phyloP scores from a whole-genome alignment of 208 protist genomes.

The Phytomonas sp. region DNA sequence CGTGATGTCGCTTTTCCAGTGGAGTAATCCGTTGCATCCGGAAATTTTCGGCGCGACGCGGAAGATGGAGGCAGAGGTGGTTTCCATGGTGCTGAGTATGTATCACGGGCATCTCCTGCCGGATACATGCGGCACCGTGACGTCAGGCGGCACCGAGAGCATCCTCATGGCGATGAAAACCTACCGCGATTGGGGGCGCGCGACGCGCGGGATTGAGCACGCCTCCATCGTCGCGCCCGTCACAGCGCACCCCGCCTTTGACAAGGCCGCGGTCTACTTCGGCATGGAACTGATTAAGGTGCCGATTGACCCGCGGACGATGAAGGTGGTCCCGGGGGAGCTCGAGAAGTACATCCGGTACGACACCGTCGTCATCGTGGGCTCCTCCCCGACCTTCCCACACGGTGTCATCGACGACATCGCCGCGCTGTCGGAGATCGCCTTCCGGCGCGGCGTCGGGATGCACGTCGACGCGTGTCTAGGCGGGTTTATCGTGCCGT shows the following conservation, averaged over 20 bases:
- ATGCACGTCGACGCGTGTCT: constrained; percentile 98
- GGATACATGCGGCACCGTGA: constrained; percentile 93
- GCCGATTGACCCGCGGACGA: constrained; percentile 67
- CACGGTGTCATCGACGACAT: constrained; percentile 94
- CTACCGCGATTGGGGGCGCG: constrained; percentile 91
- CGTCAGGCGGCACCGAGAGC: constrained; percentile 94
- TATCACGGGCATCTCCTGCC: constrained; percentile 84
- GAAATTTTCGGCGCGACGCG: constrained; percentile 93
- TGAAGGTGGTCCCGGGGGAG: constrained; percentile 66
- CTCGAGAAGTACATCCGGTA: constrained; percentile 89
- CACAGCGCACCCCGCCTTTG: constrained; percentile 96
- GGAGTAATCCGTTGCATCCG: constrained; percentile 95
- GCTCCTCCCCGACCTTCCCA: constrained; percentile 93
- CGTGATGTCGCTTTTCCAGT: constrained; percentile 87
- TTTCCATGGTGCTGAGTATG: constrained; percentile 94
- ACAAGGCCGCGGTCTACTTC: constrained; percentile 97
- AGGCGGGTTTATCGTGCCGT: constrained; percentile 97
- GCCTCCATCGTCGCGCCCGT: constrained; percentile 91
- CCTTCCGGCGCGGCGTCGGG: constrained; percentile 81
- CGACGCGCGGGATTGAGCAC: constrained; percentile 64
- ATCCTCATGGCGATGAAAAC: constrained; percentile 97
- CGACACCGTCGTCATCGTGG: constrained; percentile 94
- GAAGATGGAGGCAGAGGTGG: constrained; percentile 98
- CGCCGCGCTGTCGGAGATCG: constrained; percentile 82
- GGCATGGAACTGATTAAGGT: constrained; percentile 92